Conservation (phyloP, 192 early-diverging fungal genomes). For the Coemansia sp. region DNA sequence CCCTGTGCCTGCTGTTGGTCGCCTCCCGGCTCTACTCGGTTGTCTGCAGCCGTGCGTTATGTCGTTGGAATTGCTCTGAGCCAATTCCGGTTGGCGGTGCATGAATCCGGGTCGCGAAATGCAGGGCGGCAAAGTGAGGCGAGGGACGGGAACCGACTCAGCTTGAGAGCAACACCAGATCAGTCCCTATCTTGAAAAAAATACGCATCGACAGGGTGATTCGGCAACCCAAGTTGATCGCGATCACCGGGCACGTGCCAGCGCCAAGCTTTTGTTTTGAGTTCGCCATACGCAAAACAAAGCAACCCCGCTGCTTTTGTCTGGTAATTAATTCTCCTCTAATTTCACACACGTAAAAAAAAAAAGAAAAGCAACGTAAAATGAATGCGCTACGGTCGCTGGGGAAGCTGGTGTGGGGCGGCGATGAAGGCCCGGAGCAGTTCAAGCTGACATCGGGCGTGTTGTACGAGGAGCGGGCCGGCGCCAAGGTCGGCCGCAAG, state of each 20-base stretch:
- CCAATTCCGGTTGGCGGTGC: too few relatives aligned
- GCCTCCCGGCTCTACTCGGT: background rate
- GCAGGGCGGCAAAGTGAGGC: too few relatives aligned
- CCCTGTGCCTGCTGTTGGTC: background rate
- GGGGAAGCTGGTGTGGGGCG: constrained; percentile 65
- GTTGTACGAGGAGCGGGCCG: constrained; percentile 57
- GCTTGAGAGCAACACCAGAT: too few relatives aligned
- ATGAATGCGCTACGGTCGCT: constrained; percentile 70
- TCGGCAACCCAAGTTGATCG: background rate
- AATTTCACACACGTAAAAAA: background rate
- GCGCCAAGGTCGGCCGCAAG: constrained; percentile 44
- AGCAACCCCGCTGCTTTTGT: background rate
- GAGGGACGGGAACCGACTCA: too few relatives aligned
- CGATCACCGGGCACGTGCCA: background rate
- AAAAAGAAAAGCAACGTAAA: too few relatives aligned
- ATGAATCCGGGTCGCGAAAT: too few relatives aligned
- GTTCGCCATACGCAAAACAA: background rate
- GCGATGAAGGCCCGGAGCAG: constrained; percentile 50
- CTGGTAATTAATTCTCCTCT: background rate
- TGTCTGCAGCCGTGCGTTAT: too few relatives aligned
- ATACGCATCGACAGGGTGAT: too few relatives aligned
- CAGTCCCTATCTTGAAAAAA: too few relatives aligned
- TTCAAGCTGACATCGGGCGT: constrained; percentile 62
- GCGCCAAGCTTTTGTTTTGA: background rate
- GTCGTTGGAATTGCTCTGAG: too few relatives aligned